Conservation (phyloP, 192 early-diverging fungal genomes). For the Chytriomyces confervae region DNA sequence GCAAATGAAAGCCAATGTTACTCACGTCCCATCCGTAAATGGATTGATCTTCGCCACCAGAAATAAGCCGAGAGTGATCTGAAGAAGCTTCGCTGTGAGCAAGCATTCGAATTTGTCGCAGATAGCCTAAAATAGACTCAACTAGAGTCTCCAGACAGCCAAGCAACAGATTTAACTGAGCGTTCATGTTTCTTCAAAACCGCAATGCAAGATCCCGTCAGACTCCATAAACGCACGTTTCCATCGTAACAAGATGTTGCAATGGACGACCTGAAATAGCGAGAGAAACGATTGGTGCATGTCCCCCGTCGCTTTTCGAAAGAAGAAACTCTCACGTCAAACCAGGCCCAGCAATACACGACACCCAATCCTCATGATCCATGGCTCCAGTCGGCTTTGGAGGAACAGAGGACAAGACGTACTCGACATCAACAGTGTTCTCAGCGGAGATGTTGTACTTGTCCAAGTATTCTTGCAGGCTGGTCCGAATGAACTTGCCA, state of each 20-base stretch:
- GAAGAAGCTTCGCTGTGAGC: too few relatives aligned
- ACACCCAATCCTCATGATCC: slow-evolving; percentile 96
- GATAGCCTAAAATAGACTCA: slow-evolving; percentile 2
- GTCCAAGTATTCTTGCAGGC: slow-evolving; percentile 76
- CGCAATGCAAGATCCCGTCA: slow-evolving; percentile 48
- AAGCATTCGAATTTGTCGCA: neutral
- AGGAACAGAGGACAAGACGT: slow-evolving; percentile 90
- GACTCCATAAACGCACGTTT: slow-evolving; percentile 82
- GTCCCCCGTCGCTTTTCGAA: too few relatives aligned
- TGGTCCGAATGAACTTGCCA: slow-evolving; percentile 85
- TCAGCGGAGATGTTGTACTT: slow-evolving; percentile 73
- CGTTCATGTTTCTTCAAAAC: slow-evolving; percentile 69
- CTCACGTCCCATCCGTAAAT: slow-evolving; percentile 69
- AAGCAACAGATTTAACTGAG: slow-evolving; percentile 79
- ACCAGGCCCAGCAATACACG: slow-evolving; percentile 43
- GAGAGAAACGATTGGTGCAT: neutral
- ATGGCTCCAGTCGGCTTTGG: slow-evolving; percentile 78
- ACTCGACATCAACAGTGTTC: slow-evolving; percentile 86
- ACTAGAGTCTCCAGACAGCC: slow-evolving; percentile 48
- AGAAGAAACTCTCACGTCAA: neutral
- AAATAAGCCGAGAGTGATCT: slow-evolving; percentile 60
- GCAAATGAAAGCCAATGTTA: slow-evolving; percentile 71
- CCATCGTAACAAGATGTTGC: slow-evolving; percentile 84
- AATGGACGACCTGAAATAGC: neutral
- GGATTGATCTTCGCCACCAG: slow-evolving; percentile 57